Conservation (phyloP, 352 stramenopile species). For the Phytophthora pluvialis region DNA sequence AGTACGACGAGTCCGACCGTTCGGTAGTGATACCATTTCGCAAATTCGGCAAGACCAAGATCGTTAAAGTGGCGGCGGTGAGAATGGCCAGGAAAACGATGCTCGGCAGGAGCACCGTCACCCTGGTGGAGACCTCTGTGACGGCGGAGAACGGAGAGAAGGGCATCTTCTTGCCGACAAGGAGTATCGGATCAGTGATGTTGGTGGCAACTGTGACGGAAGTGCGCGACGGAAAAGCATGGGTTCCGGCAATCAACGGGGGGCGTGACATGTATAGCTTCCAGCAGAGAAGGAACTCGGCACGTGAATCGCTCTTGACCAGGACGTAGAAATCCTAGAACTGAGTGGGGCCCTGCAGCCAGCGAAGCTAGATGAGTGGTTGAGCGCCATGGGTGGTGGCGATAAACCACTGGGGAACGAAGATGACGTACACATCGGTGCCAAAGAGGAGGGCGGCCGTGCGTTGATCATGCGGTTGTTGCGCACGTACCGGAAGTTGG, state of each 20-base stretch:
- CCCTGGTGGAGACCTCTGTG: not conserved
- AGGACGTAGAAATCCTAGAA: not conserved
- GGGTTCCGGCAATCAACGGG: not conserved
- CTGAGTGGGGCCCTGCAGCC: not conserved
- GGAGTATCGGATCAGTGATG: not conserved
- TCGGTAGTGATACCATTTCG: not conserved
- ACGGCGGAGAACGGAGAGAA: not conserved
- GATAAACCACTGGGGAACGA: not conserved
- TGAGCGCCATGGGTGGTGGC: not conserved
- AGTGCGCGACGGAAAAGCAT: not conserved
- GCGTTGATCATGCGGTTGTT: not conserved
- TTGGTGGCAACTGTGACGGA: not conserved
- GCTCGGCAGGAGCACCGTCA: not conserved
- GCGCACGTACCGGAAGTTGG: not conserved
- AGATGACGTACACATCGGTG: not conserved
- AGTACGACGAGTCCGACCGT: not conserved
- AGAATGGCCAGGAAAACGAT: not conserved
- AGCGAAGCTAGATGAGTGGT: not conserved
- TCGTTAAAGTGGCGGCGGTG: not conserved
- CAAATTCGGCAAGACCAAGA: no score
- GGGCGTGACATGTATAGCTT: not conserved
- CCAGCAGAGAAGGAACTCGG: slow-evolving; percentile 6
- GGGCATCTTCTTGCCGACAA: slow-evolving; percentile 4
- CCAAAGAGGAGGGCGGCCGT: not conserved
- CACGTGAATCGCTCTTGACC: not conserved